phyloP scores from a whole-genome alignment of 345 rosid species.

The Schrenkiella parvula region DNA sequence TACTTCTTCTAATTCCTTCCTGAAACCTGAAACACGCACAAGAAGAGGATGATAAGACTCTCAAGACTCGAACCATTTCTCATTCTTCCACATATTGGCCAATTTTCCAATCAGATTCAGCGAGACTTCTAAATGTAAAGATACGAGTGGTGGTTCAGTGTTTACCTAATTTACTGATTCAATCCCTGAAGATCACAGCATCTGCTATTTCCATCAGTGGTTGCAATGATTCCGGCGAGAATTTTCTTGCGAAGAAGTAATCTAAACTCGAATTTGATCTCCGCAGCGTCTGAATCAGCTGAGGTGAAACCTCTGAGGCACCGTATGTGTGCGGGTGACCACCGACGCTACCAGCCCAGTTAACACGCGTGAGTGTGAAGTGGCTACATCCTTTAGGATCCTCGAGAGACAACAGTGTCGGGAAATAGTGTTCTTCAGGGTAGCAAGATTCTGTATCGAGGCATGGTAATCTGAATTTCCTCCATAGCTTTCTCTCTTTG shows the following conservation, averaged over 20 bases:
- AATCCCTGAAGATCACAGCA: constrained; percentile 56
- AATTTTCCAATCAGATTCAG: neutral
- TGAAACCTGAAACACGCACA: constrained; percentile 5
- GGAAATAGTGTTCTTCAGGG: constrained; percentile 91
- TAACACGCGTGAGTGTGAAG: constrained; percentile 72
- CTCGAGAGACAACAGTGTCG: constrained; percentile 62
- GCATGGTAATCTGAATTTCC: constrained; percentile 68
- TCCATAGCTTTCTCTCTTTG: constrained; percentile 63
- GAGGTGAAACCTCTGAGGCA: constrained; percentile 46
- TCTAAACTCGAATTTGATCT: constrained; percentile 48
- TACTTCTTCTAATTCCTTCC: neutral
- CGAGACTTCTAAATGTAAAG: neutral
- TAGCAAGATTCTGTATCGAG: constrained; percentile 52
- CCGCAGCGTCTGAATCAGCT: constrained; percentile 45
- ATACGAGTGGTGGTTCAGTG: neutral
- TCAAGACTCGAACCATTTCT: neutral
- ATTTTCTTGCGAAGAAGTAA: constrained; percentile 74
- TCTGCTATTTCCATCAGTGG: constrained; percentile 70
- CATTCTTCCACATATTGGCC: neutral
- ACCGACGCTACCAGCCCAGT: constrained; percentile 68
- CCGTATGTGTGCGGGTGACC: constrained; percentile 68
- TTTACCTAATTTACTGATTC: constrained; percentile 28
- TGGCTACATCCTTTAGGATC: constrained; percentile 66
- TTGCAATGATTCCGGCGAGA: constrained; percentile 57
- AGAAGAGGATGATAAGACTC: neutral